Base-by-base conservation (phyloP, 768 basidiomycete genomes). In the Pisolithus marmoratus region DNA sequence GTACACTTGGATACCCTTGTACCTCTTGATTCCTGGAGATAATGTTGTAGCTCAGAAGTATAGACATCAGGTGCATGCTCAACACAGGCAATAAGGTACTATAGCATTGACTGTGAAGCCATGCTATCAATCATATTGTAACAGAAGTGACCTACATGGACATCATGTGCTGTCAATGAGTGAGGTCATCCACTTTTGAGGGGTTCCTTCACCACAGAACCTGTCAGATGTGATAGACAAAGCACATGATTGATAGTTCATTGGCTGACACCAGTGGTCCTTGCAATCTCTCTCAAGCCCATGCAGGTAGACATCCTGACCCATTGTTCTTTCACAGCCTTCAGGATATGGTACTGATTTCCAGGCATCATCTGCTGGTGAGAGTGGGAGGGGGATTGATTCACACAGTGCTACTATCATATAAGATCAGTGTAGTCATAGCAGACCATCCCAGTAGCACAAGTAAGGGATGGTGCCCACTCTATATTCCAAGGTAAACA, bases 271-370 rank as follows among this genome's bases (percentile, higher is more conserved):
- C 41, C 24, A 38, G 38, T 50, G 38, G 42, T 23, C 14, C 27
- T 37, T 23, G 23, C 38, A 40, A 50, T 50, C n/a, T 40, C 38
- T 38, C 38, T 50, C 9, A 40, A 43, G 15, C 26, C 27, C 41
- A 50, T 41, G 40, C 27, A 24, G 20, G 27, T 37, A 9, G 36
- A 49, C 19, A 49, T 38, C n/a, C 23, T 50, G 38, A 50, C 40
- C 40, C 49, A 43, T 50, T 50, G 41, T 40, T 31, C 24, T 19
- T 50, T 50, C 24, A 42, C 38, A 27, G 40, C 20, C 34, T 27
- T 26, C 29, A 40, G 26, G 49, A 50, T 50, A 23, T 26, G 40
- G n/a, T 24, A 26, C 14, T 2, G 23, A 41, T 42, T 29, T 23
- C 49, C 49, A 34, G 46, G 46, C 46, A 40, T 40, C 20, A 20